phyloP scores from a whole-genome alignment of 129 eudicot genomes.

The Flaveria ramosissima region DNA sequence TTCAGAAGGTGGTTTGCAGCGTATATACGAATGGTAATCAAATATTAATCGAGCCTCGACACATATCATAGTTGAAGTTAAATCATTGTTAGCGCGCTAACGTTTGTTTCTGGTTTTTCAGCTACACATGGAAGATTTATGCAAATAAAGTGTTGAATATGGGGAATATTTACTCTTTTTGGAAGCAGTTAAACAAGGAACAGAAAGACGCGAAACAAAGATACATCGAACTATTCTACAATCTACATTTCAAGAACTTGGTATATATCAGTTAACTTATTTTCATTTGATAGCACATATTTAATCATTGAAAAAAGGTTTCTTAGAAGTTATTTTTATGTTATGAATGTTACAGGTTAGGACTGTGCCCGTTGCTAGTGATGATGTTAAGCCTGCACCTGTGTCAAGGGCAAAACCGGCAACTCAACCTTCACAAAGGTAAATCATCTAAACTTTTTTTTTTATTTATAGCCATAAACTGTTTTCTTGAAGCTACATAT shows the following conservation, averaged over 20 bases:
- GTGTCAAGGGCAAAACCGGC: constrained; percentile 36
- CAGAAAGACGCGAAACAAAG: constrained; percentile 88
- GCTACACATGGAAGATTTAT: constrained; percentile 98
- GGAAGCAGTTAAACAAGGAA: constrained; percentile 68
- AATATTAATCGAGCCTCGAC: background rate
- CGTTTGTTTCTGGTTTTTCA: constrained; percentile 25
- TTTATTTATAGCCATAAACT: background rate
- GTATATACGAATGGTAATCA: constrained; percentile 87
- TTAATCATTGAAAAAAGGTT: background rate
- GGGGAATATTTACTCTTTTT: constrained; percentile 79
- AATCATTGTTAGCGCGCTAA: background rate
- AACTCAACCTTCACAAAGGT: constrained; percentile 42
- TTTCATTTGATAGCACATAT: background rate
- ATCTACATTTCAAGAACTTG: constrained; percentile 72
- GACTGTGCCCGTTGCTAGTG: constrained; percentile 38
- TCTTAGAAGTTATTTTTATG: background rate
- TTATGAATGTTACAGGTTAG: constrained; percentile 47
- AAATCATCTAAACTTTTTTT: constrained; percentile 9
- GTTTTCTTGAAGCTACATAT: background rate
- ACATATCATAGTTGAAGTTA: background rate
- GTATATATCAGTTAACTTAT: constrained; percentile 35
- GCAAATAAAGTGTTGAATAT: constrained; percentile 93
- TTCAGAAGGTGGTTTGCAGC: constrained; percentile 70
- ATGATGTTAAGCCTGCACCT: constrained; percentile 40
- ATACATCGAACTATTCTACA: constrained; percentile 77